Conservation (phyloP, 2,329 filamentous ascomycete species). For the Penicillium sp. region DNA sequence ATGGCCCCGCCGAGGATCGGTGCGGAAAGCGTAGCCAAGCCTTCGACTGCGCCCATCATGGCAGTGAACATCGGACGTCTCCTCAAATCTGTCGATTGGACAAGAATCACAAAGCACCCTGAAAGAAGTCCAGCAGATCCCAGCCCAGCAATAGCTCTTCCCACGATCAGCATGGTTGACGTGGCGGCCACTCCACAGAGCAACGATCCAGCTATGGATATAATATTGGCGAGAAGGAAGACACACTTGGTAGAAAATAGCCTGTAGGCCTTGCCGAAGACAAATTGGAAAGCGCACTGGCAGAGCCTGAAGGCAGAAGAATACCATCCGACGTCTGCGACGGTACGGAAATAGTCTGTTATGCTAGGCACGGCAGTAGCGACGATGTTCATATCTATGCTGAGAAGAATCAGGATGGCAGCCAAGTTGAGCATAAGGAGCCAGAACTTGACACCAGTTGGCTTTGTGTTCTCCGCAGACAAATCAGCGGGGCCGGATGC, state of each 20-base stretch:
- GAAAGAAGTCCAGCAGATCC: conserved; percentile 35
- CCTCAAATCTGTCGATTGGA: conserved; percentile 35
- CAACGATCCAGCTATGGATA: conserved; percentile 43
- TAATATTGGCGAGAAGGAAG: conserved; percentile 33
- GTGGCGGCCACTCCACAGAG: conserved; percentile 36
- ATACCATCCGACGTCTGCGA: conserved; percentile 9
- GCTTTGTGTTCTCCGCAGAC: background rate
- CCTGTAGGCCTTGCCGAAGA: conserved; percentile 40
- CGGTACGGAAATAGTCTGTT: background rate
- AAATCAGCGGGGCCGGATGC: background rate
- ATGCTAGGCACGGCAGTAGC: conserved; percentile 3
- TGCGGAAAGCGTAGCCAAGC: conserved; percentile 35
- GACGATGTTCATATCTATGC: conserved; percentile 6
- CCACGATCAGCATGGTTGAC: conserved; percentile 37
- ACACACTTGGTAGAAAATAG: conserved; percentile 40
- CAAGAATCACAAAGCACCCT: conserved; percentile 37
- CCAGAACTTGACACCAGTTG: background rate
- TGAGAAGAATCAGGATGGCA: background rate
- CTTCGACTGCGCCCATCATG: conserved; percentile 38
- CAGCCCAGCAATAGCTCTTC: conserved; percentile 39
- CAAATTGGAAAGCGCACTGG: background rate
- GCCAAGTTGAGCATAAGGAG: conserved; percentile 1
- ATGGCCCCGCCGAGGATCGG: conserved; percentile 45
- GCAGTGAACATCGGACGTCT: conserved; percentile 37
- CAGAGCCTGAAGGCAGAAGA: conserved; percentile 23